Conservation (phyloP, 1,284 basidiomycete genomes). For the Tilletia indica region DNA sequence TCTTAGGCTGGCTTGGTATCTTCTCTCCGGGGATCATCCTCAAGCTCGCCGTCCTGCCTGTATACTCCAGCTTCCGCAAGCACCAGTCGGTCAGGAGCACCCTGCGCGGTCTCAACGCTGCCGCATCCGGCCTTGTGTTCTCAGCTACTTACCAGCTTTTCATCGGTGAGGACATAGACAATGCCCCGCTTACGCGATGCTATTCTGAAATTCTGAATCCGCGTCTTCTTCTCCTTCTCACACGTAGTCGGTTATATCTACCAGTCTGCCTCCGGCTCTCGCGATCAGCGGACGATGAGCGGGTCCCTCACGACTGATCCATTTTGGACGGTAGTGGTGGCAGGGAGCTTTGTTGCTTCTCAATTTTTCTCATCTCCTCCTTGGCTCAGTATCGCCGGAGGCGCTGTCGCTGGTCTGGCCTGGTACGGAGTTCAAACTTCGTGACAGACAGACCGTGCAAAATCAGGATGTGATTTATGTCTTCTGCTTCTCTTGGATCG, state of each 20-base stretch:
- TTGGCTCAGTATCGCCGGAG: constrained; percentile 55
- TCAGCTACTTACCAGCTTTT: constrained; percentile 64
- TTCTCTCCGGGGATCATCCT: constrained; percentile 60
- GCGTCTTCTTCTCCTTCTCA: not conserved
- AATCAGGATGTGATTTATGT: not conserved
- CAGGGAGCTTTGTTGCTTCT: constrained; percentile 48
- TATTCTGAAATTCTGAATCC: too few species aligned
- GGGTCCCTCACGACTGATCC: constrained; percentile 58
- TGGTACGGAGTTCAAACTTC: constrained; percentile 56
- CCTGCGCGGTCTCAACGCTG: constrained; percentile 63
- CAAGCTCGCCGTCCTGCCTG: constrained; percentile 61
- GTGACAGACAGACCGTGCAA: not conserved
- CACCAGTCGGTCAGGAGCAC: constrained; percentile 58
- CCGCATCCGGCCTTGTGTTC: constrained; percentile 64
- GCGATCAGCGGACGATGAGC: constrained; percentile 34
- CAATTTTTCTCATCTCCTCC: constrained; percentile 57
- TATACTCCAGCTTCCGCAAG: constrained; percentile 61
- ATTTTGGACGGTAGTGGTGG: constrained; percentile 59
- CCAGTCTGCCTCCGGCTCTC: constrained; percentile 49
- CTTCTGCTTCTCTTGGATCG: not conserved
- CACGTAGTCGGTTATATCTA: constrained; percentile 43
- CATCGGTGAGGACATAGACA: constrained; percentile 29
- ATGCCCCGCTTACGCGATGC: too few species aligned
- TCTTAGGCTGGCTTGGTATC: constrained; percentile 58
- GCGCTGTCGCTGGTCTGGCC: constrained; percentile 57